Evolutionary conservation across 768 basidiomycete species (phyloP).

Genomic region (Auricularia cornea): DNA sequence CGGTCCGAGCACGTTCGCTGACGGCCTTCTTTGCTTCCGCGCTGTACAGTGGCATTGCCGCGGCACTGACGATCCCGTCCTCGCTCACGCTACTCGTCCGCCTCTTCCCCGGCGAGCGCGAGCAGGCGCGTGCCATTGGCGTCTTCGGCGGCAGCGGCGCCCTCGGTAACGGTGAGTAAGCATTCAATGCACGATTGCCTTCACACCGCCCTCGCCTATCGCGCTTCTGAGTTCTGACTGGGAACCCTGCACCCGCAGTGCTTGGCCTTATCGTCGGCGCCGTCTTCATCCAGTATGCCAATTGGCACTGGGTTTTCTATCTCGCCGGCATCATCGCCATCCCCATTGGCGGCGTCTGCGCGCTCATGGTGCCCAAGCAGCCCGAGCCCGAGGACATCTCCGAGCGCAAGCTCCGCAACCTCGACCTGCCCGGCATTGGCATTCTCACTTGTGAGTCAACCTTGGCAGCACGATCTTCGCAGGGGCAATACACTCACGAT

Average conservation of each 20-base stretch:
- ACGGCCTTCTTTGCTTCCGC: conserved; percentile 8
- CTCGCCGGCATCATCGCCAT: conserved; percentile 33
- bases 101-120: conserved; percentile 38
- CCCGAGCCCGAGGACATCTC: conserved; percentile 4
- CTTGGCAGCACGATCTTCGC: background rate
- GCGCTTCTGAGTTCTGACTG: background rate
- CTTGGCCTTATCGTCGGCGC: conserved; percentile 38
- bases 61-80: conserved; percentile 43
- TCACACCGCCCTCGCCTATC: background rate
- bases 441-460: conserved; percentile 20
- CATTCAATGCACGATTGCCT: too few species aligned
- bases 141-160: conserved; percentile 39
- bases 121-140: conserved; percentile 41
- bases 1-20: background rate
- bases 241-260: conserved; percentile 20
- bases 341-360: conserved; percentile 22
- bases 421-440: conserved; percentile 33
- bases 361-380: conserved; percentile 28
- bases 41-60: conserved; percentile 21
- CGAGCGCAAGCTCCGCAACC: conserved; percentile 15
- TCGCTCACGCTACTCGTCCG: conserved; percentile 42
- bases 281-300: conserved; percentile 30
- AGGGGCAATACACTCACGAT: background rate
- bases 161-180: conserved; percentile 33
- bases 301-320: conserved; percentile 47